phyloP scores from a whole-genome alignment of 768 basidiomycete species.

The Hygrophorus russula region DNA sequence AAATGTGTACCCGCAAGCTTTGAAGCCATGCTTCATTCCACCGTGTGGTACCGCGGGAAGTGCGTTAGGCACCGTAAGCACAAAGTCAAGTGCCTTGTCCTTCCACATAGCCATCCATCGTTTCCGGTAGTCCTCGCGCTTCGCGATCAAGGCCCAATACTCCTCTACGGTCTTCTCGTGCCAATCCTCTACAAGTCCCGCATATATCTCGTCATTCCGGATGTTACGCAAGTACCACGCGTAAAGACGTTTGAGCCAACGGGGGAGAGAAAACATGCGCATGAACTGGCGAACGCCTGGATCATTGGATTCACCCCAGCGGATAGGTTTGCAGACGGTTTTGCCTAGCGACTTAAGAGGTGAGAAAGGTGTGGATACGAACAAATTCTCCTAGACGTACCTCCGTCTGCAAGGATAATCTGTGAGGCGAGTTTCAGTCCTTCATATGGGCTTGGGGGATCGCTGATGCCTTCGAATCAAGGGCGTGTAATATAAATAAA shows the following conservation, averaged over 20 bases:
- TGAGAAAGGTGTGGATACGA: background rate
- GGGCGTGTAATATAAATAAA: background rate
- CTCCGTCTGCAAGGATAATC: conserved; percentile 40
- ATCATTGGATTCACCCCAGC: conserved; percentile 34
- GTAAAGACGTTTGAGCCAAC: conserved; percentile 34
- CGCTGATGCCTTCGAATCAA: conserved; percentile 11
- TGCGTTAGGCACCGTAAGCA: conserved; percentile 48
- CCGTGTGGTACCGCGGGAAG: conserved; percentile 43
- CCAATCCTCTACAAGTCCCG: conserved; percentile 38
- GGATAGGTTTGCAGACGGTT: conserved; percentile 22
- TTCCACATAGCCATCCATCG: conserved; percentile 36
- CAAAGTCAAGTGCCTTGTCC: conserved; percentile 46
- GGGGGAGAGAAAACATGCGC: conserved; percentile 32
- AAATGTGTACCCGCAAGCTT: conserved; percentile 47
- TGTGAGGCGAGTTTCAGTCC: conserved; percentile 42
- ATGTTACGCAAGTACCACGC: conserved; percentile 42
- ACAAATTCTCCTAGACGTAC: conserved; percentile 13
- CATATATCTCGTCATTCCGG: conserved; percentile 39
- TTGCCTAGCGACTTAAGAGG: conserved; percentile 10
- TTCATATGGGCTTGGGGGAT: conserved; percentile 38
- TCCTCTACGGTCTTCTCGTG: conserved; percentile 32
- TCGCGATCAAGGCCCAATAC: conserved; percentile 34
- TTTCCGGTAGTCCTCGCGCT: conserved; percentile 33
- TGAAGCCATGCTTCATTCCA: conserved; percentile 40
- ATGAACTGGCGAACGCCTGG: conserved; percentile 29